Evolutionary conservation across 2,329 filamentous ascomycete species (phyloP).

Genomic region (Hymenoscyphus albidus): DNA sequence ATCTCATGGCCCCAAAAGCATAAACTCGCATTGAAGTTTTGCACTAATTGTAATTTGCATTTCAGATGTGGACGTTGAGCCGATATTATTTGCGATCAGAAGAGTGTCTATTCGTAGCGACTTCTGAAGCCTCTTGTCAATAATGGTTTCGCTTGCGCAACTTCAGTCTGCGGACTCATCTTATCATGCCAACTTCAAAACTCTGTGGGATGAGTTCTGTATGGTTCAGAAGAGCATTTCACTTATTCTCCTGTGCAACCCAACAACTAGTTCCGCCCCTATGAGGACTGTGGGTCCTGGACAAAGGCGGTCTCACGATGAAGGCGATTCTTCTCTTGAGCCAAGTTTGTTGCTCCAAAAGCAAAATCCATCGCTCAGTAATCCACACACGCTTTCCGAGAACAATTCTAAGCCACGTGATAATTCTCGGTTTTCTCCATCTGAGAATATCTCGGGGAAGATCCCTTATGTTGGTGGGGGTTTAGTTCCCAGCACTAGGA

Average conservation of each 20-base stretch:
- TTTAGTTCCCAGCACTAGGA: not conserved
- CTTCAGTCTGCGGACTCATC: slow-evolving; percentile 3
- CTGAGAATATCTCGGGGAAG: not conserved
- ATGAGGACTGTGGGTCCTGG: not conserved
- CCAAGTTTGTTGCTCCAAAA: not conserved
- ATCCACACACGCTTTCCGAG: not conserved
- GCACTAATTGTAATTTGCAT: not conserved
- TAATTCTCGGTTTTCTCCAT: not conserved
- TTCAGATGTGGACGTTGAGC: not conserved
- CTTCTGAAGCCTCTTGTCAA: not conserved
- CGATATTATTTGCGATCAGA: not conserved
- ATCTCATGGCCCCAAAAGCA: not conserved
- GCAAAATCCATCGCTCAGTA: not conserved
- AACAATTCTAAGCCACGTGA: not conserved
- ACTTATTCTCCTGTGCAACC: not conserved
- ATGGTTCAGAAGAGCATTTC: slow-evolving; percentile 3
- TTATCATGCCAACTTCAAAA: slow-evolving; percentile 11
- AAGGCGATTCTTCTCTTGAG: not conserved
- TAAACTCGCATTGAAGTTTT: not conserved
- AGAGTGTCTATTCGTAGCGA: not conserved
- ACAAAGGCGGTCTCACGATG: too few species aligned
- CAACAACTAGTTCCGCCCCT: too few species aligned
- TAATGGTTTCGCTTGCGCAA: not conserved
- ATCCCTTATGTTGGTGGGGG: not conserved
- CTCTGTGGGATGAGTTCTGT: slow-evolving; percentile 17